phyloP scores from a whole-genome alignment of 345 rosid genomes.

The Populus ilicifolia region DNA sequence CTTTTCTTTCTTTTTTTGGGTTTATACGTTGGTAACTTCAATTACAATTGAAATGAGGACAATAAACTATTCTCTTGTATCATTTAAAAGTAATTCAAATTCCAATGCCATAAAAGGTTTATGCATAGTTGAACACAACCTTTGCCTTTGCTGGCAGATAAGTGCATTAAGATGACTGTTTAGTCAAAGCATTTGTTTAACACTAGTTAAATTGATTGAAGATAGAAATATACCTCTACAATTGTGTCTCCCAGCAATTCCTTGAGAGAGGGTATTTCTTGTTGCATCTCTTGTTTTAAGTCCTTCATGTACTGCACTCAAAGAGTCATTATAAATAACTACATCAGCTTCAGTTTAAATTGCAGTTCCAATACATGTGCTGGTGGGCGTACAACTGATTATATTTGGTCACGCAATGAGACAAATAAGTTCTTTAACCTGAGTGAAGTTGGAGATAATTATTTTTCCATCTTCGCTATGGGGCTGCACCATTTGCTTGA shows the following conservation, averaged over 20 bases:
- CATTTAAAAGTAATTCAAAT: not conserved
- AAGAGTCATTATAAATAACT: slow-evolving; percentile 6
- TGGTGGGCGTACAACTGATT: not conserved
- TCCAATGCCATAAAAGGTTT: not conserved
- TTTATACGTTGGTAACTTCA: no score
- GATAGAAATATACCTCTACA: slow-evolving; percentile 45
- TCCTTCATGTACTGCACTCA: slow-evolving; percentile 54
- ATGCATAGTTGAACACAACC: not conserved
- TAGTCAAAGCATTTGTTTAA: not conserved
- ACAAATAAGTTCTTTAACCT: slow-evolving; percentile 32
- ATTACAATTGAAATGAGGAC: not conserved
- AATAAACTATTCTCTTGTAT: not conserved
- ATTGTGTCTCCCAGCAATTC: slow-evolving; percentile 47
- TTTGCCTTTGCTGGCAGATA: not conserved
- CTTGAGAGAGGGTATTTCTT: slow-evolving; percentile 52
- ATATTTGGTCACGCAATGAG: not conserved
- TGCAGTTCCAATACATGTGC: not conserved
- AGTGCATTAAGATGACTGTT: not conserved
- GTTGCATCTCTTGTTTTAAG: slow-evolving; percentile 48
- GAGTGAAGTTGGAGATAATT: slow-evolving; percentile 55
- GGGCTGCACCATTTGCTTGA: slow-evolving; percentile 75
- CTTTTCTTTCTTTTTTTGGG: no score
- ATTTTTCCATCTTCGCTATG: slow-evolving; percentile 58
- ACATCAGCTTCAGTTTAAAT: not conserved
- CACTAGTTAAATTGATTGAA: slow-evolving; percentile 4